These are phyloP conservation scores for Pleurozium schreberi DNA, from an alignment of 225 moss, liverwort and hornwort species.

Conservation along the genomic window DNA sequence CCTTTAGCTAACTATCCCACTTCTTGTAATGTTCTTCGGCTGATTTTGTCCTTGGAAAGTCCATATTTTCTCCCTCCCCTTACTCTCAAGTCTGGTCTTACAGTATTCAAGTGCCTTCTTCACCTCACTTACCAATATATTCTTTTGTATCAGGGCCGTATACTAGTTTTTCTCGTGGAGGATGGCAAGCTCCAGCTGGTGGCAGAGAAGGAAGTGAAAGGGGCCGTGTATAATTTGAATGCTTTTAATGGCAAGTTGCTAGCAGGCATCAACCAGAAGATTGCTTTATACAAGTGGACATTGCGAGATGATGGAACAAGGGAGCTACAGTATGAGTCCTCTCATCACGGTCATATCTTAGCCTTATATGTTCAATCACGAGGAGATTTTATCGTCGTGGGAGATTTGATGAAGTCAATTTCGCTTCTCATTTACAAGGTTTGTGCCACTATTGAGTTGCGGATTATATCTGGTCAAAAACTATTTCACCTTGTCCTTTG, in stretches of 20 bases:
- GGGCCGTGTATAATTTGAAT: conserved; percentile 95
- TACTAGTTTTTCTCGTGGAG: conserved; percentile 83
- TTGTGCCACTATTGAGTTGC: background rate
- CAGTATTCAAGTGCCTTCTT: background rate
- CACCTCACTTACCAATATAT: background rate
- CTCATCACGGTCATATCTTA: conserved; percentile 91
- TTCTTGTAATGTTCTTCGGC: background rate
- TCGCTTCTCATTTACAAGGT: conserved; percentile 98
- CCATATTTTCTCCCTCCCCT: background rate
- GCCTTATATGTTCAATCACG: conserved; percentile 90
- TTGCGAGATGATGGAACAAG: conserved; percentile 70
- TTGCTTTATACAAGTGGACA: conserved; percentile 89
- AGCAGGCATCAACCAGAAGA: conserved; percentile 94
- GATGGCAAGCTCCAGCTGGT: conserved; percentile 85
- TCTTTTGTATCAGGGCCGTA: conserved; percentile 53
- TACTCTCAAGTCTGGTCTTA: background rate
- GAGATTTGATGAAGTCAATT: conserved; percentile 96
- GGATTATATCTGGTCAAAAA: background rate
- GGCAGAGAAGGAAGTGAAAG: conserved; percentile 88
- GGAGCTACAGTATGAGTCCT: conserved; percentile 82
- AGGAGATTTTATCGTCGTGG: conserved; percentile 92
- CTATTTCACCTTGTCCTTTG: background rate
- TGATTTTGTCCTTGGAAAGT: background rate
- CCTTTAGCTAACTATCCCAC: background rate
- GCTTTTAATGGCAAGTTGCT: conserved; percentile 88